phyloP scores from a whole-genome alignment of 2,329 filamentous ascomycete species.

The Xylaria sp. region DNA sequence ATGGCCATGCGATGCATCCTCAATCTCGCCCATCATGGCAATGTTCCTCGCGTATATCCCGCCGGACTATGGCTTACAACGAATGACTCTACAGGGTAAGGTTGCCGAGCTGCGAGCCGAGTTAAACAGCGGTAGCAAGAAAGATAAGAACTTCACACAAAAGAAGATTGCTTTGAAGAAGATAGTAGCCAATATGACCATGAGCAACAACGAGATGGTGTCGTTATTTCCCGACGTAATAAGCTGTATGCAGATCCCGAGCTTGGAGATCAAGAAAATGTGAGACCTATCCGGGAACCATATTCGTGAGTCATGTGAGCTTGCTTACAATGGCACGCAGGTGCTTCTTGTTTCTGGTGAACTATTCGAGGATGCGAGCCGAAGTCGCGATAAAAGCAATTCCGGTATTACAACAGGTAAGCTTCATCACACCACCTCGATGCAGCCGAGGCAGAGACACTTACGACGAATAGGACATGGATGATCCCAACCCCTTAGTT shows the following conservation, averaged over 20 bases:
- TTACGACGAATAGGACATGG: conserved; percentile 76
- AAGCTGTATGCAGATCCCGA: conserved; percentile 92
- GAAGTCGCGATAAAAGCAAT: conserved; percentile 94
- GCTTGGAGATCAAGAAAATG: conserved; percentile 99
- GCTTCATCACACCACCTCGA: conserved; percentile 40
- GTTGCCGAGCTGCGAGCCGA: conserved; percentile 96
- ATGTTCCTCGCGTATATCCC: conserved; percentile 68
- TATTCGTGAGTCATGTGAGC: background rate
- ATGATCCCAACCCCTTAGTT: conserved; percentile 90
- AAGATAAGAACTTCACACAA: conserved; percentile 93
- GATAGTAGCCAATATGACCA: conserved; percentile 99
- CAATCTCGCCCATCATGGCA: conserved; percentile 45
- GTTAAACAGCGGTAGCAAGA: conserved; percentile 92
- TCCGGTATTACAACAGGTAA: conserved; percentile 82
- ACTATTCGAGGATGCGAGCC: conserved; percentile 94
- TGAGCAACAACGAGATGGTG: conserved; percentile 99
- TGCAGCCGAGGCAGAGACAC: conserved; percentile 1
- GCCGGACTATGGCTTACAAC: conserved; percentile 59
- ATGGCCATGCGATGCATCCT: conserved; percentile 41
- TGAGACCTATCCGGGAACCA: conserved; percentile 56
- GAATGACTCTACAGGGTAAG: conserved; percentile 85
- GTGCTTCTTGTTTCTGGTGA: conserved; percentile 98
- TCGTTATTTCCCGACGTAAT: conserved; percentile 96
- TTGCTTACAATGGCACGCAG: conserved; percentile 58
- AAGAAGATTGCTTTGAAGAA: conserved; percentile 99